A percentile compares a stretch with the other conserved stretches of the same genome.
Conservation (phyloP, 176 grass and related monocot species). For the Oropetium thomaeum region DNA sequence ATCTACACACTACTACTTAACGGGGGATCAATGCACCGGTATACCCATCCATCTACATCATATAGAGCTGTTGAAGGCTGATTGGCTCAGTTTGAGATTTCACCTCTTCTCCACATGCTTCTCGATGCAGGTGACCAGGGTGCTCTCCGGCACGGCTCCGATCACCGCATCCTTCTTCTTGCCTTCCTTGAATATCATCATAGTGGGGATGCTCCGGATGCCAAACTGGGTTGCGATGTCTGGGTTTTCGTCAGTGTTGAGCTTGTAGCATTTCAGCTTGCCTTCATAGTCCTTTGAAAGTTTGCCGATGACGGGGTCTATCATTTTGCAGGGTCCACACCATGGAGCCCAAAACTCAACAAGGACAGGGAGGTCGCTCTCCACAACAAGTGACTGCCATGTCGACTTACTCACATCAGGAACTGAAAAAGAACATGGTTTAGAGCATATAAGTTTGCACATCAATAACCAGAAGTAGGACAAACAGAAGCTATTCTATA, state of each 20-base stretch:
- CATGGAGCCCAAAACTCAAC: conserved; percentile 89
- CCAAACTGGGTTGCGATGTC: conserved; percentile 62
- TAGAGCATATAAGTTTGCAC: neutral
- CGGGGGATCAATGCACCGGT: neutral
- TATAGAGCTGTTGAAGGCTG: neutral
- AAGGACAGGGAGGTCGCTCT: conserved; percentile 69
- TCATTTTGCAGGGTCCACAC: conserved; percentile 90
- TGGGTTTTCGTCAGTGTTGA: conserved; percentile 77
- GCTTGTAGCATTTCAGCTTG: conserved; percentile 76
- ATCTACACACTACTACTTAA: conserved; percentile 33
- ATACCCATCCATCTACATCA: conserved; percentile 24
- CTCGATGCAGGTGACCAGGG: conserved; percentile 54
- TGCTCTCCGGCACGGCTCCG: conserved; percentile 72
- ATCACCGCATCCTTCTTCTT: conserved; percentile 81
- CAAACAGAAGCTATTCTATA: neutral
- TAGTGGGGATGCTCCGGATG: conserved; percentile 85
- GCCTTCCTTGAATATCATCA: conserved; percentile 76
- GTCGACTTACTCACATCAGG: conserved; percentile 64
- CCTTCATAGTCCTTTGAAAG: conserved; percentile 83
- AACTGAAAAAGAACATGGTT: conserved; percentile 38
- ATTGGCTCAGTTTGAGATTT: conserved; percentile 14
- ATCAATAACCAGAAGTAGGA: neutral
- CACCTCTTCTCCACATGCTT: conserved; percentile 45
- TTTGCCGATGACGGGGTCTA: conserved; percentile 68
- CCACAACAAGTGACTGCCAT: conserved; percentile 58